Evolutionary conservation across 345 rosid species (phyloP).

Genomic region (Salix arbutifolia): DNA sequence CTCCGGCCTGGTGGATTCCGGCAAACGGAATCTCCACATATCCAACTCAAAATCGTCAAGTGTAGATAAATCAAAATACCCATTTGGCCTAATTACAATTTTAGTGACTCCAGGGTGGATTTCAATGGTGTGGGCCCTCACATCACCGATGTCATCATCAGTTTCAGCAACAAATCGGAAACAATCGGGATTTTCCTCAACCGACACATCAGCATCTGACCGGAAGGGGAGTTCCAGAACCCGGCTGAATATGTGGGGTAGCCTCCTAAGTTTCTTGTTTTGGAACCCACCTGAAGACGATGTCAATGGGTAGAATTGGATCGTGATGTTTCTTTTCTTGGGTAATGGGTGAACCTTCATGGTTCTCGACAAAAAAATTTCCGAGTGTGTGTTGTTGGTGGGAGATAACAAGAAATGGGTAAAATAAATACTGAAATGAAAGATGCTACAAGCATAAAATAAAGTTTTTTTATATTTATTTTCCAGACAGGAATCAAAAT

Average conservation of each 20-base stretch:
- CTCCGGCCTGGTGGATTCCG: conserved; percentile 82
- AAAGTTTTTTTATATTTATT: background rate
- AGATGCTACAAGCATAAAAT: conserved; percentile 25
- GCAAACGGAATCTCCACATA: conserved; percentile 89
- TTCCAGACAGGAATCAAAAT: conserved; percentile 37
- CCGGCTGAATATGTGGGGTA: conserved; percentile 93
- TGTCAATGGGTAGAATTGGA: conserved; percentile 35
- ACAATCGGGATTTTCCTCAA: conserved; percentile 71
- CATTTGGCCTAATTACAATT: conserved; percentile 73
- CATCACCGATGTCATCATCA: conserved; percentile 48
- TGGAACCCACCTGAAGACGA: conserved; percentile 33
- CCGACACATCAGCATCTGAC: conserved; percentile 75
- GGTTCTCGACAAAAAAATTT: background rate
- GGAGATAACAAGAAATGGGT: conserved; percentile 20
- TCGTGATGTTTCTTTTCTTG: conserved; percentile 49
- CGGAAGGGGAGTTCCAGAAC: conserved; percentile 87
- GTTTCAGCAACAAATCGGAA: conserved; percentile 85
- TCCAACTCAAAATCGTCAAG: conserved; percentile 79
- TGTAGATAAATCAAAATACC: conserved; percentile 46
- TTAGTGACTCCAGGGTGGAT: conserved; percentile 87
- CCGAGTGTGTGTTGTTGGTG: background rate
- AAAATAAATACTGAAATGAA: conserved; percentile 16
- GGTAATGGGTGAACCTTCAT: conserved; percentile 92
- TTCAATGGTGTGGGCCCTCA: conserved; percentile 74
- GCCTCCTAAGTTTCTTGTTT: conserved; percentile 75